Evolutionary conservation across 768 basidiomycete species (phyloP), one percentile per base, ranked within the genome.

Genomic region (Serendipita sp.): DNA sequence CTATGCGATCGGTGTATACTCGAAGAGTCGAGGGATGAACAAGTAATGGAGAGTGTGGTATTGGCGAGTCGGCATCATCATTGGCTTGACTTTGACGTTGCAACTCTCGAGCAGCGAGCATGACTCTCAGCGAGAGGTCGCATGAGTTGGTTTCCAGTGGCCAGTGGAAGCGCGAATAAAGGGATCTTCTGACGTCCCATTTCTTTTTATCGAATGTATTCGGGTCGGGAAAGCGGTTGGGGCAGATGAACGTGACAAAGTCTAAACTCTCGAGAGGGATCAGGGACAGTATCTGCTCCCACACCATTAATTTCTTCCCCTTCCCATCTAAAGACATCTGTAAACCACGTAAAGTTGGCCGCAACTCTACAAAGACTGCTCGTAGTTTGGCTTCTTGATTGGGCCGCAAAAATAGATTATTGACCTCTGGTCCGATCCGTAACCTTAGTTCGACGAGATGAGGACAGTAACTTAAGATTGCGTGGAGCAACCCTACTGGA

Each of bases 401-500:
- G 14, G 17, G 9, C 26, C 28, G 17, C 9, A 58, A 3, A n/a
- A 22, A 58, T n/a, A 58, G n/a, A 9, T 13, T 22, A 24, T 58
- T 58, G 17, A 58, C 33, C 26, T 58, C 53, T n/a, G 53, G 53
- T 9, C 53, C 53, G 53, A 34, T 31, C 11, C 26, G 17, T 26
- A 58, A 34, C 28, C 53, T 22, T 9, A 58, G 33, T 58, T 58
- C 53, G 30, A 58, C 53, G 53, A 58, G 53, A 34, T 58, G 22
- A 24, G 53, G 53, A 9, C 24, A 24, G 53, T 30, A n/a, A 24
- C n/a, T 11, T 3, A 58, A 20, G 3, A 28, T 9, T n/a, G 17
- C 28, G 20, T 58, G 24, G 1, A 58, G n/a, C n/a, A 1, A 11
- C 30, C 9, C 11, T 4, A 33, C 53, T 26, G 53, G 53, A 11